phyloP scores from a whole-genome alignment of 495 filamentous ascomycete species.

The Neurospora tetraspora region DNA sequence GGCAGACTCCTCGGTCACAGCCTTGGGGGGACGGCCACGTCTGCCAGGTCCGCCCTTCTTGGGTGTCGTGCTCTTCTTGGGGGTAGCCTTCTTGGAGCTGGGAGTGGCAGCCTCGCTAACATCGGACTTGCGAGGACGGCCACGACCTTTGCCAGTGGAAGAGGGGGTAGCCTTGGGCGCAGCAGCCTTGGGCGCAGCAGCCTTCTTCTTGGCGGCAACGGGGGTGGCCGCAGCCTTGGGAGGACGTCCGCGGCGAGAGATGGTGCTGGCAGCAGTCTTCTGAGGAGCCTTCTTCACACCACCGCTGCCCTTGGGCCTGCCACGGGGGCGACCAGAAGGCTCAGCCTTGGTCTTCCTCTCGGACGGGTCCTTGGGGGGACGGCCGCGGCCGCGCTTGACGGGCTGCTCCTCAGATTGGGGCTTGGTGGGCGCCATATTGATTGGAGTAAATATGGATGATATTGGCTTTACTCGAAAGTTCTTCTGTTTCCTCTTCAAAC shows the following conservation, averaged over 20 bases:
- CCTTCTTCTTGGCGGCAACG: conserved; percentile 2
- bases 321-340: conserved; percentile 34
- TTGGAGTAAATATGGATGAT: not conserved
- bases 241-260: conserved; percentile 28
- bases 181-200: not conserved
- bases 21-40: conserved; percentile 6
- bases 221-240: conserved; percentile 14
- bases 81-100: not conserved
- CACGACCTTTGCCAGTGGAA: not conserved
- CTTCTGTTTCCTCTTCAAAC: not conserved
- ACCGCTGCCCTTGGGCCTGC: conserved; percentile 32
- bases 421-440: conserved; percentile 13
- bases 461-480: not conserved
- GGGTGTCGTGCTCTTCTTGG: not conserved
- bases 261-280: conserved; percentile 3
- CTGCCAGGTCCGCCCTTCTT: conserved; percentile 17
- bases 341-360: conserved; percentile 23
- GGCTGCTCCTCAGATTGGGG: conserved; percentile 10
- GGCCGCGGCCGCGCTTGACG: conserved; percentile 36
- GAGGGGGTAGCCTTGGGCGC: not conserved
- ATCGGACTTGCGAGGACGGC: not conserved
- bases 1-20: conserved; percentile 8
- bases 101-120: not conserved
- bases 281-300: conserved; percentile 25
- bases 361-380: conserved; percentile 30